These are phyloP conservation scores for Fusarium poae DNA, from an alignment of 2,329 filamentous ascomycete species.

Conservation along the genomic window DNA sequence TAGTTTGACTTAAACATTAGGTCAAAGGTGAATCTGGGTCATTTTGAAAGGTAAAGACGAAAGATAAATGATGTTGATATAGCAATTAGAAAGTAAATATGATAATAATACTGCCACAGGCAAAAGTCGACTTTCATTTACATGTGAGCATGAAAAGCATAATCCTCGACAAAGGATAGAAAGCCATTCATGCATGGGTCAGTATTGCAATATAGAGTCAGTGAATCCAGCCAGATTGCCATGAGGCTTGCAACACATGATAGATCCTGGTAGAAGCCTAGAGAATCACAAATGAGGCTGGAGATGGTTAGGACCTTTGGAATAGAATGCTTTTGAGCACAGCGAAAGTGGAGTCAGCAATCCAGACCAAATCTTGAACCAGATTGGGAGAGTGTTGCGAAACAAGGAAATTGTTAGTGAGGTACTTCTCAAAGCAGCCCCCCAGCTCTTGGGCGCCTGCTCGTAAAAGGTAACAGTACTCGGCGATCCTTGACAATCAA, in stretches of 20 bases:
- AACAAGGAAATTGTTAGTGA: conserved; percentile 55
- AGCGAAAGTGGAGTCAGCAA: conserved; percentile 25
- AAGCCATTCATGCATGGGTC: conserved; percentile 19
- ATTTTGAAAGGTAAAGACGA: background rate
- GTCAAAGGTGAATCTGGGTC: background rate
- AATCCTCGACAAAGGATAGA: conserved; percentile 9
- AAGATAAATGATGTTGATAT: background rate
- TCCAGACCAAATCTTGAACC: conserved; percentile 21
- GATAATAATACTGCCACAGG: too few relatives aligned
- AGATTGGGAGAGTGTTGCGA: conserved; percentile 12
- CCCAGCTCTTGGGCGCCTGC: conserved; percentile 43
- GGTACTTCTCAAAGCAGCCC: conserved; percentile 51
- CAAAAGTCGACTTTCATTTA: background rate
- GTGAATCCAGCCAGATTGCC: conserved; percentile 17
- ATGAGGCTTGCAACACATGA: conserved; percentile 28
- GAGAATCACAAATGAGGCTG: conserved; percentile 43
- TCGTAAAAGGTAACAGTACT: conserved; percentile 49
- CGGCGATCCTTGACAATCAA: conserved; percentile 50
- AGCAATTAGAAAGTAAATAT: background rate
- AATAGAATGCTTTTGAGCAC: conserved; percentile 14
- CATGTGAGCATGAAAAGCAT: background rate
- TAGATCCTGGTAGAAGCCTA: conserved; percentile 37
- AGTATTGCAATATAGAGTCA: conserved; percentile 27
- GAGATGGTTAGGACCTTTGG: conserved; percentile 36
- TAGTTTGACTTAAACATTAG: background rate